Evolutionary conservation across 768 basidiomycete species (phyloP), one percentile per base, ranked within the genome.

Genomic region (Sistotremastrum niveocremeum): DNA sequence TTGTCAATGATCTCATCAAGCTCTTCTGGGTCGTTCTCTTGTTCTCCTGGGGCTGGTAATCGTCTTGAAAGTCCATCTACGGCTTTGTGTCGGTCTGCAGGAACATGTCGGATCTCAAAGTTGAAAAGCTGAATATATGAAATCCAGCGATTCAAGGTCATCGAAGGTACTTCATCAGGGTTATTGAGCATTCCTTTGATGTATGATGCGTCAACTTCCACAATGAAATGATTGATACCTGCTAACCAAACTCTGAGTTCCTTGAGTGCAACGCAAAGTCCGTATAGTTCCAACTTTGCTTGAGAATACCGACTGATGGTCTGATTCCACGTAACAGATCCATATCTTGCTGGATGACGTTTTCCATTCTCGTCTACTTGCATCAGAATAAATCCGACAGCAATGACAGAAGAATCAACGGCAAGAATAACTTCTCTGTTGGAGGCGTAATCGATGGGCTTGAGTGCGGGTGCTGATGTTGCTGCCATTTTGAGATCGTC

Each of bases 91-190:
- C 45, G 4, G 0, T 51, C 42, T 0, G 49, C 59, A 1, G 65
- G 62, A 5, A 72, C 56, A 42, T 72, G 70, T 0, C 56, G 46
- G 1, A 71, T 49, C 2, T 50, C 51, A 52, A 69, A 66, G 34
- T 62, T 49, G 47, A 66, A 70, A 0, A 67, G 46, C 0, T 63
- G 53, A 9, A 72, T 68, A 1, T 52, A 60, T 0, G 60, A 59
- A 34, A 72, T 67, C 70, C 70, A 72, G 6, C 63, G 42, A 38
- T 71, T 71, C 2, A 68, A 59, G 0, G 60, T 49, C 3, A 63
- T 58, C 35, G 58, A 65, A 0, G 67, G 67, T 3, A 63, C 58
- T 0, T 65, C 49, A 29, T 67, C 64, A 0, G 65, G 66, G 33
- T 66, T 63, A 30, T 63, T 62, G 1, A 69, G 44, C 66, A 69